Evolutionary conservation across 1,284 basidiomycete genomes (phyloP), one percentile per base, ranked within the genome.

Genomic region (Sporisorium scitamineum): DNA sequence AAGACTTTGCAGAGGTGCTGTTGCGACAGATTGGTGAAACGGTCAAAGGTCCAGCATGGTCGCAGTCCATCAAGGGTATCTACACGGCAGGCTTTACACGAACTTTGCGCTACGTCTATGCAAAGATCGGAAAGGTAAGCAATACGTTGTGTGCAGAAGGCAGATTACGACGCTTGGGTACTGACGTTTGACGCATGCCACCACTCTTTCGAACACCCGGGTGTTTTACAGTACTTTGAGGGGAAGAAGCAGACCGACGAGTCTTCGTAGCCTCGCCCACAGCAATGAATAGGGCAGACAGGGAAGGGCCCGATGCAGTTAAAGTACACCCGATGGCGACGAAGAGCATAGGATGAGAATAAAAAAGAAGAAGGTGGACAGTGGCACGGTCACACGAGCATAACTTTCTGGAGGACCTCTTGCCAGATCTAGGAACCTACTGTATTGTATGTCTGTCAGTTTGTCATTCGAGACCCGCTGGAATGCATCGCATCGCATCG

Each of bases 1-100:
- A 68, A 0, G 69, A 80, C 29, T 83, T 85, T 48, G 54, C 73
- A 16, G 39, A 76, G 4, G 78, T 80, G 39, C 61, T 85, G 26
- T 57, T 77, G 13, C 52, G 65, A 26, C 65, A 71, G 64, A 79
- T 85, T 39, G 67, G 61, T 0, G 27, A 72, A 22, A 85, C 76
- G 4, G 84, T 85, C 42, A 69, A 74, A 18, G 69, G 71, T 3
- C 81, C 83, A 0, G 80, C 83, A 16, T 76, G 76, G 72, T 66
- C 64, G 0, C 84, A 85, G 58, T 83, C 80, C 20, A 48, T 85
- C 54, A 85, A 85, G 55, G 84, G 84, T 10, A 56, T 85, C 37
- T 84, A 82, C 54, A 85, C 84, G 8, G 84, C 84, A 2, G 84
- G 84, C 8, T 59, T 85, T 8, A 71, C 67, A 2, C 66, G 79